phyloP scores from a whole-genome alignment of 305 asterid species.

The Solanum hybrid region DNA sequence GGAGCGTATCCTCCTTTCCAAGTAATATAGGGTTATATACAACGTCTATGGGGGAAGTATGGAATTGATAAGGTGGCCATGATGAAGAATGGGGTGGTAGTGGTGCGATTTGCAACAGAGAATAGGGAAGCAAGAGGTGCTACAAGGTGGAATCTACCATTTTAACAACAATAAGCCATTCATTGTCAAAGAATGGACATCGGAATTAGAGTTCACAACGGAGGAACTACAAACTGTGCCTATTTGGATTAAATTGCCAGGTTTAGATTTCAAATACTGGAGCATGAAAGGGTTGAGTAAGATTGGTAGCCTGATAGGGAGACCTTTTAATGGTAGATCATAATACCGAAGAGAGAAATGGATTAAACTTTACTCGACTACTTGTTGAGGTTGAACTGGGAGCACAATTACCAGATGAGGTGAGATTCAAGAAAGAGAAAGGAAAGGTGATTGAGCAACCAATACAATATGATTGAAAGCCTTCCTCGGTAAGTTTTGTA shows the following conservation, averaged over 20 bases:
- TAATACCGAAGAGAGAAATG: background rate
- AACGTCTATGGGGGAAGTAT: background rate
- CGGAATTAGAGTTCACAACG: background rate
- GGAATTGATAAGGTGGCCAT: background rate
- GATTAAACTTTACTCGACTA: background rate
- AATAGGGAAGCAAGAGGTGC: background rate
- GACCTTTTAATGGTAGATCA: background rate
- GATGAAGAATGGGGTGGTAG: background rate
- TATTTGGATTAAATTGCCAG: background rate
- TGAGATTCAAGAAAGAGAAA: too few species aligned
- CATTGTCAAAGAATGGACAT: background rate
- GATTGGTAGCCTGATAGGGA: background rate
- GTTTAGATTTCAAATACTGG: background rate
- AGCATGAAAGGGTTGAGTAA: background rate
- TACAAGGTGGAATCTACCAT: background rate
- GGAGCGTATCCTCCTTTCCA: background rate
- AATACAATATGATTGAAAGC: background rate
- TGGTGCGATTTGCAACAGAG: background rate
- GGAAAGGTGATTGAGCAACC: background rate
- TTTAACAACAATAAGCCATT: background rate
- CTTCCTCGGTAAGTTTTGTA: background rate
- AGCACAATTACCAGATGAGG: background rate
- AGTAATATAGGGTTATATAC: background rate
- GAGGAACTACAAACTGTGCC: background rate
- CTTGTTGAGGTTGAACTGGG: background rate